Base-by-base conservation (phyloP, 2,329 filamentous ascomycete species). In the Ophiocordyceps sinensis region DNA sequence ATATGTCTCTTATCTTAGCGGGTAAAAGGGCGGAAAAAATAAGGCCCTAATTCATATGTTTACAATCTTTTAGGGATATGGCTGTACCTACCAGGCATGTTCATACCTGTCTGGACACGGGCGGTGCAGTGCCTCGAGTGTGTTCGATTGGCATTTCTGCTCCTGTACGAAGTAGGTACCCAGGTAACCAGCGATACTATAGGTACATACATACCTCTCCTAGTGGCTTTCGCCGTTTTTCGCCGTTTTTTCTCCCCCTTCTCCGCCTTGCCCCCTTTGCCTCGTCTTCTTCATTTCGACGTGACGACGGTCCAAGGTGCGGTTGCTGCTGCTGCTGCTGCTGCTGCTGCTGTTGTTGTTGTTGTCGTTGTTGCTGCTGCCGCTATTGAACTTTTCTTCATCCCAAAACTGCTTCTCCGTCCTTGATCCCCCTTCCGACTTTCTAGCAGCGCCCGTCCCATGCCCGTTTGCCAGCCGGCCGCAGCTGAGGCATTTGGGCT, bases 401-500 rank as follows among this genome's bases (percentile, higher is more conserved):
- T 21, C 17, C 32, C 32, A 15, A 7, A 15, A 10, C 32, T n/a
- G 17, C n/a, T 35, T 15, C 32, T 35, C 15, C 32, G 17, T 15
- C 32, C 32, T 35, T 35, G 32, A 14, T 6, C 14, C 32, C 14
- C 17, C 15, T 4, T 17, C n/a, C n/a, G 32, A 5, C 17, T 13
- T 35, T 34, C 31, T 36, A 2, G 32, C 32, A 35, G 32, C 14
- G n/a, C n/a, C 14, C n/a, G 32, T 17, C 32, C 8, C n/a, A 8
- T 17, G 14, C 15, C n/a, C 3, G 13, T 34, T 19, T 19, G 19
- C 19, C 19, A 19, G 31, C 31, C 32, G 10, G 35, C 35, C 26
- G 35, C n/a, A 36, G 35, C 32, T 39, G 37, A 38, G 37, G 37
- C 26, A 38, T 38, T 38, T 38, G 35, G 35, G 35, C 19, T 36